phyloP scores from a whole-genome alignment of 331 rosid species.

The Prunus yedoensis region DNA sequence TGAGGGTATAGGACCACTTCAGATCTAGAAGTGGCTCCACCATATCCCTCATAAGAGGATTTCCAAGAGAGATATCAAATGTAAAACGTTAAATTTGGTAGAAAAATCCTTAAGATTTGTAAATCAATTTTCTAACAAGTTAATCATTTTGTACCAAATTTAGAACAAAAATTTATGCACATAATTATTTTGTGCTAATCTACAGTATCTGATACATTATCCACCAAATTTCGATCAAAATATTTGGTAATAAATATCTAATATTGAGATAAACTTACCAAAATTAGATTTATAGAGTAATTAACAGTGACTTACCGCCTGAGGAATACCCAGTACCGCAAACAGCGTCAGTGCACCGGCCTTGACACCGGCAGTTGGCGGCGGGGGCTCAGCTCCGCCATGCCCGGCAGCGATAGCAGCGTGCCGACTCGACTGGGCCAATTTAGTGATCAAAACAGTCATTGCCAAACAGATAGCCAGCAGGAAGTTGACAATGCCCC shows the following conservation, averaged over 20 bases:
- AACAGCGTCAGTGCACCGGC: constrained; percentile 74
- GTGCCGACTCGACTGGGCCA: constrained; percentile 46
- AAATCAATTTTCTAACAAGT: too few species aligned
- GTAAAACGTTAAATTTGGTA: too few species aligned
- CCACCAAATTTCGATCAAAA: too few species aligned
- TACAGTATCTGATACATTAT: too few species aligned
- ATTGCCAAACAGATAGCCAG: constrained; percentile 48
- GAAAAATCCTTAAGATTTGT: too few species aligned
- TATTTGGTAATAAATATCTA: too few species aligned
- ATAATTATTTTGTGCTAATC: too few species aligned
- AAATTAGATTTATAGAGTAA: not conserved
- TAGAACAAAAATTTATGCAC: too few species aligned
- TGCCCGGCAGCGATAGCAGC: not conserved
- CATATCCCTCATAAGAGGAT: too few species aligned
- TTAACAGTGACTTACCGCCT: constrained; percentile 41
- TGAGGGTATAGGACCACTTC: rapidly evolving
- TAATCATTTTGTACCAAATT: too few species aligned
- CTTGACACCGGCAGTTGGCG: constrained; percentile 40
- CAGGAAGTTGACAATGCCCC: constrained; percentile 78
- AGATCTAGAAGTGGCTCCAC: too few species aligned
- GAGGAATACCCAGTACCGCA: constrained; percentile 71
- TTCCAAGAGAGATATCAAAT: too few species aligned
- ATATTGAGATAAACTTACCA: not conserved
- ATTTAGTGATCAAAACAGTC: constrained; percentile 65
- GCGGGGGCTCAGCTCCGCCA: not conserved